phyloP scores from a whole-genome alignment of 2,329 filamentous ascomycete genomes.

The Stemphylium vesicarium region DNA sequence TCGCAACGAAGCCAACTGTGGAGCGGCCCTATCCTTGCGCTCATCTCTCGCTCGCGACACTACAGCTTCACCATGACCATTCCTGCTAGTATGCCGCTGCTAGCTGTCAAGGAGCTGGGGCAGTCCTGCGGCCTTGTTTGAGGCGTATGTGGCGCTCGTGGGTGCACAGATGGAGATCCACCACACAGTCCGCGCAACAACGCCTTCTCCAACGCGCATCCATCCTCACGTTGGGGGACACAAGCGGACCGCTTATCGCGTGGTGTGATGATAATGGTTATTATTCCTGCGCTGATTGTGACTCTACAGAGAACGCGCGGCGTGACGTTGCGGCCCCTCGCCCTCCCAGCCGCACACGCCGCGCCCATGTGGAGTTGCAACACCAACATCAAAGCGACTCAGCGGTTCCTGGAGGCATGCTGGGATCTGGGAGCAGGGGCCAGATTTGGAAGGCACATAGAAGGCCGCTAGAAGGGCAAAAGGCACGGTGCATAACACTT shows the following conservation, averaged over 20 bases:
- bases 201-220: slow-evolving; percentile 3
- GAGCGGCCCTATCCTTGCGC: slow-evolving; percentile 41
- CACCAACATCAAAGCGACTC: slow-evolving; percentile 12
- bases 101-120: slow-evolving; percentile 37
- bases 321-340: background rate
- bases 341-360: background rate
- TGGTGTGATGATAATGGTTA: background rate
- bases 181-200: slow-evolving; percentile 26
- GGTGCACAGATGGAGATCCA: slow-evolving; percentile 33
- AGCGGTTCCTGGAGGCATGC: slow-evolving; percentile 21
- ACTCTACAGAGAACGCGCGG: background rate
- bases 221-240: background rate
- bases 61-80: slow-evolving; percentile 37
- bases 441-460: slow-evolving; percentile 27
- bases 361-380: slow-evolving; percentile 7
- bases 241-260: background rate
- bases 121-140: slow-evolving; percentile 39
- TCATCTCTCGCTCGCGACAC: slow-evolving; percentile 33
- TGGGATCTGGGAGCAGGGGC: slow-evolving; percentile 20
- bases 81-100: slow-evolving; percentile 36
- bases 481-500: slow-evolving; percentile 27
- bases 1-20: slow-evolving; percentile 33
- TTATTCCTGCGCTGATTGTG: background rate
- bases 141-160: slow-evolving; percentile 44
- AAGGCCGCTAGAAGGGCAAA: slow-evolving; percentile 36